A percentile compares a stretch with the other conserved stretches of the same genome.
Conservation (phyloP, 2,329 filamentous ascomycete genomes). For the Apiospora sp. region DNA sequence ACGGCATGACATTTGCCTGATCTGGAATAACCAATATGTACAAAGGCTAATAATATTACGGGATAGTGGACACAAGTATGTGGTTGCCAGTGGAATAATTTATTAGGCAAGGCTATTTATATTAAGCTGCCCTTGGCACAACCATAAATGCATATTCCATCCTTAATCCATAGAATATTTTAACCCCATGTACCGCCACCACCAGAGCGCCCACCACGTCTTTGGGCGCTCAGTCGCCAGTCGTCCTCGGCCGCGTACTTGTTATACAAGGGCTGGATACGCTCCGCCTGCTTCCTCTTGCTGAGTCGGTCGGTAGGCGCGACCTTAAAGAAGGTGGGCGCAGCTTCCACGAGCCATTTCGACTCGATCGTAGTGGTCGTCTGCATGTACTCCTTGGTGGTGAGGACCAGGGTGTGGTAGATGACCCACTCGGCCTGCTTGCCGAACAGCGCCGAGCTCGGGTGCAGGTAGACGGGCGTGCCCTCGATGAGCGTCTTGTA, state of each 20-base stretch:
- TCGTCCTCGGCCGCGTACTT: slow-evolving; percentile 92
- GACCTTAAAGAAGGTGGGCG: slow-evolving; percentile 99
- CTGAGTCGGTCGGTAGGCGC: slow-evolving; percentile 85
- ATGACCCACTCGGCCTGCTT: slow-evolving; percentile 97
- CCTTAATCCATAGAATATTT: too few species aligned
- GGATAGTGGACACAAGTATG: too few species aligned
- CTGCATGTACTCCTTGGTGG: slow-evolving; percentile 98
- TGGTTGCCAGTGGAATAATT: too few species aligned
- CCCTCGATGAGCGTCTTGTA: slow-evolving; percentile 98
- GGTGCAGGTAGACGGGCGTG: slow-evolving; percentile 94
- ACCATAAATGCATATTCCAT: too few species aligned
- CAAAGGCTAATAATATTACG: too few species aligned
- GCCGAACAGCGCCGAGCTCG: slow-evolving; percentile 88
- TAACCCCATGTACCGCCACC: slow-evolving; percentile 91
- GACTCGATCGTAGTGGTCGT: slow-evolving; percentile 92
- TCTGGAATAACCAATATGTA: neutral
- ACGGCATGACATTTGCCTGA: too few species aligned
- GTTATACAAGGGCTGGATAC: slow-evolving; percentile 95
- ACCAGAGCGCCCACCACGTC: slow-evolving; percentile 82
- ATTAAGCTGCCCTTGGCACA: too few species aligned
- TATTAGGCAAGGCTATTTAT: too few species aligned
- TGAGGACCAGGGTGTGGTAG: slow-evolving; percentile 89
- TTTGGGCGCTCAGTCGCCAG: slow-evolving; percentile 91
- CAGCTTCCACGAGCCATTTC: slow-evolving; percentile 91
- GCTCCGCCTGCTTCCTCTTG: slow-evolving; percentile 91